Conservation (phyloP, 2,329 filamentous ascomycete genomes). For the Graphium sp. region DNA sequence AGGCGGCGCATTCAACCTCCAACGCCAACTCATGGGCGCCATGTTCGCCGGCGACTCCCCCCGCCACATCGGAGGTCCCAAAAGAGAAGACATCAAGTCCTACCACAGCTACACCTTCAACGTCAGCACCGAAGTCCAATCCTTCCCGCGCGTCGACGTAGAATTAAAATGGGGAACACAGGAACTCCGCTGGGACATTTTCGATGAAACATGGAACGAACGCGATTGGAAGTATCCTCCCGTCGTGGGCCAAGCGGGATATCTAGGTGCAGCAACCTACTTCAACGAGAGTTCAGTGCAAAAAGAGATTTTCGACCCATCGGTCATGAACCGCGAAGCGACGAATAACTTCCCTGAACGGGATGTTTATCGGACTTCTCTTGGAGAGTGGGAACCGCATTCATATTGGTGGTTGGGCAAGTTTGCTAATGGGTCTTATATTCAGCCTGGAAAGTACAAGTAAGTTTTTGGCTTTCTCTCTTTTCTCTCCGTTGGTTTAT, state of each 20-base stretch:
- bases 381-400: too few relatives aligned
- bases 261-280: slow-evolving; percentile 19
- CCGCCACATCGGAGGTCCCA: background rate
- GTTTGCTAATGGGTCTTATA: slow-evolving; percentile 11
- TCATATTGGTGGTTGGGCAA: slow-evolving; percentile 15
- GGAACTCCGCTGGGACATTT: too few relatives aligned
- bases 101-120: too few relatives aligned
- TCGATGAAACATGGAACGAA: slow-evolving; percentile 19
- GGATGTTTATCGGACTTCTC: slow-evolving; percentile 2
- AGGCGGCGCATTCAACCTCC: slow-evolving; percentile 2
- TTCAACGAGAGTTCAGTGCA: slow-evolving; percentile 6
- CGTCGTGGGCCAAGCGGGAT: slow-evolving; percentile 17
- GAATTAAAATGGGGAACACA: too few relatives aligned
- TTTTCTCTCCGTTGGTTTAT: background rate
- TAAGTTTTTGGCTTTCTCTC: slow-evolving; percentile 1
- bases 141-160: too few relatives aligned
- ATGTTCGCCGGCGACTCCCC: background rate
- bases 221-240: slow-evolving; percentile 23
- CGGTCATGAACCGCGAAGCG: background rate
- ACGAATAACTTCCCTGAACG: background rate
- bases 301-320: too few relatives aligned
- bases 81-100: too few relatives aligned
- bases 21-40: background rate
- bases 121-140: too few relatives aligned
- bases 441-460: slow-evolving; percentile 10